phyloP scores from a whole-genome alignment of 2,329 filamentous ascomycete genomes.

The Fusarium chlamydosporum region DNA sequence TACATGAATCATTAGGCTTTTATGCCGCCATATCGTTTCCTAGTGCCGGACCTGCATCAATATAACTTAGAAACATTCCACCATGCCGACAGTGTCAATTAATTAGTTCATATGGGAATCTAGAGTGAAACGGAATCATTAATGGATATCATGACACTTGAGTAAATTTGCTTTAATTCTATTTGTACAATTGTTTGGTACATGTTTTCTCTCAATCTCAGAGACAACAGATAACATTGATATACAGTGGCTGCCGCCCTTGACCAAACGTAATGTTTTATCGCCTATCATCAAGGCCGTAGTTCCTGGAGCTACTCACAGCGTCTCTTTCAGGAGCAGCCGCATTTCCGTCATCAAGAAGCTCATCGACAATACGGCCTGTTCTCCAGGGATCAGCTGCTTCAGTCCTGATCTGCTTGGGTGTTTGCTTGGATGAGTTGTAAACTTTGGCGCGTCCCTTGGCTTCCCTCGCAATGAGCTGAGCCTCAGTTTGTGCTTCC shows the following conservation, averaged over 20 bases:
- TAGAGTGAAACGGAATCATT: too few species aligned
- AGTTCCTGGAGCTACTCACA: slow-evolving; percentile 57
- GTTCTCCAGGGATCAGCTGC: slow-evolving; percentile 43
- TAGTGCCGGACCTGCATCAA: too few species aligned
- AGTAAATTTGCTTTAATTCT: slow-evolving; percentile 49
- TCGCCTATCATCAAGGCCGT: slow-evolving; percentile 54
- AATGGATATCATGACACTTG: background rate
- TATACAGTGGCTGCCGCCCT: slow-evolving; percentile 43
- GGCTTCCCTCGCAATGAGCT: slow-evolving; percentile 64
- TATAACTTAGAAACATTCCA: too few species aligned
- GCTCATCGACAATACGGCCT: slow-evolving; percentile 50
- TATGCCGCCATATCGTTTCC: too few species aligned
- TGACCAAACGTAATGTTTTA: slow-evolving; percentile 28
- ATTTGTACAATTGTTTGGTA: slow-evolving; percentile 54
- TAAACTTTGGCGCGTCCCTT: slow-evolving; percentile 56
- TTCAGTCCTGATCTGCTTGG: slow-evolving; percentile 14
- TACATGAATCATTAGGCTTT: too few species aligned
- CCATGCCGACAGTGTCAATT: too few species aligned
- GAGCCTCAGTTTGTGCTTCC: slow-evolving; percentile 57
- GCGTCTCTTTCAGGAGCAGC: slow-evolving; percentile 63
- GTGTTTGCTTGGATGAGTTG: slow-evolving; percentile 44
- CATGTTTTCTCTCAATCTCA: slow-evolving; percentile 41
- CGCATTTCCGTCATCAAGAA: slow-evolving; percentile 42
- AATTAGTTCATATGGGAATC: too few species aligned
- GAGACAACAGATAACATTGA: slow-evolving; percentile 44